A percentile compares a stretch with the other conserved stretches of the same genome.
Evolutionary conservation across 139 green algal genomes (phyloP).

Genomic region (Tetraselmis striata): DNA sequence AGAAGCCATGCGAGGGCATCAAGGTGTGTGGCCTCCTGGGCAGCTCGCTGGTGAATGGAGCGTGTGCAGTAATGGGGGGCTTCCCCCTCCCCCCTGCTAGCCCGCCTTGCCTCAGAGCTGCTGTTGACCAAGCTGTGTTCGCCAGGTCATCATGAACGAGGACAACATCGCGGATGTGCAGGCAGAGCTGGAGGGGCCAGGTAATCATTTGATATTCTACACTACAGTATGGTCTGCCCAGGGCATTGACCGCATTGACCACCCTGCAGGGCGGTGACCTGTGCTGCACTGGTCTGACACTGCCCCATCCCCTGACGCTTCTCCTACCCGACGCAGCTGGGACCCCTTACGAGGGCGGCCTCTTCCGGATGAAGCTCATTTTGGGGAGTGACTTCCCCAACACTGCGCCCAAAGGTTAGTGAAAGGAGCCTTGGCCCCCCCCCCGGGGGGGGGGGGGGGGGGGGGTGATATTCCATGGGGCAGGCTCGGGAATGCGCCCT

Average conservation of each 20-base stretch:
- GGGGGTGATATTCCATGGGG: too few relatives aligned
- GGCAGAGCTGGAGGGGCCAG: slow-evolving; percentile 81
- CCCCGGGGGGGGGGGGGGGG: too few relatives aligned
- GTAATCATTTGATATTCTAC: too few relatives aligned
- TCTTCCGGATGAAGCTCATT: slow-evolving; percentile 78
- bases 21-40: slow-evolving; percentile 21
- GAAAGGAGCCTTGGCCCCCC: too few relatives aligned
- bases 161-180: slow-evolving; percentile 75
- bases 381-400: slow-evolving; percentile 56
- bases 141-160: slow-evolving; percentile 75
- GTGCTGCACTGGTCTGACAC: neutral
- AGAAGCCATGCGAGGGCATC: slow-evolving; percentile 67
- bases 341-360: slow-evolving; percentile 84
- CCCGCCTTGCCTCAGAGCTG: neutral
- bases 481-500: too few relatives aligned
- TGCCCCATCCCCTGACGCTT: neutral
- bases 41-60: too few relatives aligned
- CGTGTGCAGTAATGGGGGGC: neutral
- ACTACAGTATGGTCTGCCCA: too few relatives aligned
- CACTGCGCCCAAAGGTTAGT: too few relatives aligned
- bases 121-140: neutral
- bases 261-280: neutral
- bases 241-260: too few relatives aligned
- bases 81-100: neutral
- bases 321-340: slow-evolving; percentile 39